phyloP scores from a whole-genome alignment of 208 protist species.

The Trypanosomatidae sp. region DNA sequence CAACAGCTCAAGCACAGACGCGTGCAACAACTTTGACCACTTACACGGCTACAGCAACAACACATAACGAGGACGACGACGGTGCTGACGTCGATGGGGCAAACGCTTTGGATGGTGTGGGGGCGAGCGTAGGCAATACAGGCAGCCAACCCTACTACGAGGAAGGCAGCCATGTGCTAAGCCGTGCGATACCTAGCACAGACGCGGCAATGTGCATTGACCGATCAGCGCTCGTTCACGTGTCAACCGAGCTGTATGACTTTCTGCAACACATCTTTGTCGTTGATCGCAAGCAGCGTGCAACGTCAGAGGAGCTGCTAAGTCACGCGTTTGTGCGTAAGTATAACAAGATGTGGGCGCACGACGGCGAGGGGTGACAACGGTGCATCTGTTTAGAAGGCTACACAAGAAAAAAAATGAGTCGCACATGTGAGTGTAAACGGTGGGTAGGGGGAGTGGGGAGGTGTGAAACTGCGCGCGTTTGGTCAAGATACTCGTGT shows the following conservation, averaged over 20 bases:
- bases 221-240: background rate
- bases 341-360: background rate
- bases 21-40: background rate
- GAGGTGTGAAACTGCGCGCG: too few species aligned
- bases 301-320: conserved; percentile 30
- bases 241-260: conserved; percentile 14
- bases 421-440: background rate
- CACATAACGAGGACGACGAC: background rate
- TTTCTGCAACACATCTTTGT: conserved; percentile 30
- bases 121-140: background rate
- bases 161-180: background rate
- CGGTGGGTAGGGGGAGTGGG: background rate
- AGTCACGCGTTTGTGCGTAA: conserved; percentile 31
- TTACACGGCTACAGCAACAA: background rate
- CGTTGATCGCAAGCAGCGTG: conserved; percentile 21
- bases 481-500: too few species aligned
- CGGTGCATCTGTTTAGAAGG: background rate
- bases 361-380: background rate
- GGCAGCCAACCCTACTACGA: too few species aligned
- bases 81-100: background rate
- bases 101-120: background rate
- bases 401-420: background rate
- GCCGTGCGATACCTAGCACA: background rate
- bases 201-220: background rate
- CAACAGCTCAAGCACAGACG: background rate